These are phyloP conservation scores for Ophiostoma sp. DNA, from an alignment of 2,329 filamentous ascomycete genomes.

Conservation along the genomic window DNA sequence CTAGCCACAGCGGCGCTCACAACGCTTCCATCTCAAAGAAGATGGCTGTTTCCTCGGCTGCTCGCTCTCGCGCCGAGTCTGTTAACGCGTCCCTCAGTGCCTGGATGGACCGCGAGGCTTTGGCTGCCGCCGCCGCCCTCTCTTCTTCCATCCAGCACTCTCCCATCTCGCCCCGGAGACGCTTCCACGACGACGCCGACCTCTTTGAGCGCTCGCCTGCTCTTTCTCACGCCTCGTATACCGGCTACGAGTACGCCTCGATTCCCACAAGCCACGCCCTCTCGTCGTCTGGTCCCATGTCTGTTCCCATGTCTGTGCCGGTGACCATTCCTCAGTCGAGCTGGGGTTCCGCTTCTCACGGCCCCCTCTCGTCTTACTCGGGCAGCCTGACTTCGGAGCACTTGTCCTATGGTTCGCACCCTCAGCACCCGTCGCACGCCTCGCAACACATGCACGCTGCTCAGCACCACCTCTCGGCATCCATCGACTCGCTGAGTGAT, in stretches of 20 bases:
- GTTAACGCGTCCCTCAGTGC: constrained; percentile 33
- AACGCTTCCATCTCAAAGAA: constrained; percentile 41
- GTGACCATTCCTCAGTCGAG: constrained; percentile 19
- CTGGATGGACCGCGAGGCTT: constrained; percentile 38
- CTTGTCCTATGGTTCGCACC: neutral
- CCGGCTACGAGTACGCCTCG: constrained; percentile 35
- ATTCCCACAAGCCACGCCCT: constrained; percentile 37
- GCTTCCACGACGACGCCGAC: constrained; percentile 37
- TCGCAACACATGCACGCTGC: constrained; percentile 14
- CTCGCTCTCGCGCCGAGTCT: constrained; percentile 42
- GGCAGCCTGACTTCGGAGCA: constrained; percentile 21
- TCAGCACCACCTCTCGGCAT: constrained; percentile 43
- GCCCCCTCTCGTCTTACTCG: constrained; percentile 22
- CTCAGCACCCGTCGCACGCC: constrained; percentile 7
- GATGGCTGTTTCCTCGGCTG: constrained; percentile 33
- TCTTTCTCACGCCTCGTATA: constrained; percentile 41
- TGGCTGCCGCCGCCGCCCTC: constrained; percentile 18
- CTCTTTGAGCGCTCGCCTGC: constrained; percentile 40
- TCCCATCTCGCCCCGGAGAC: constrained; percentile 31
- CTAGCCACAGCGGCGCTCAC: constrained; percentile 5
- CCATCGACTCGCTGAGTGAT: constrained; percentile 56
- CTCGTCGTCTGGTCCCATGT: constrained; percentile 15
- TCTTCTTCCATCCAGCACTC: constrained; percentile 14
- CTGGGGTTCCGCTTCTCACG: constrained; percentile 19
- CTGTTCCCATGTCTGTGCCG: constrained; percentile 20